Base-by-base conservation (phyloP, 352 stramenopile species). In the Globisporangium emineosum region DNA sequence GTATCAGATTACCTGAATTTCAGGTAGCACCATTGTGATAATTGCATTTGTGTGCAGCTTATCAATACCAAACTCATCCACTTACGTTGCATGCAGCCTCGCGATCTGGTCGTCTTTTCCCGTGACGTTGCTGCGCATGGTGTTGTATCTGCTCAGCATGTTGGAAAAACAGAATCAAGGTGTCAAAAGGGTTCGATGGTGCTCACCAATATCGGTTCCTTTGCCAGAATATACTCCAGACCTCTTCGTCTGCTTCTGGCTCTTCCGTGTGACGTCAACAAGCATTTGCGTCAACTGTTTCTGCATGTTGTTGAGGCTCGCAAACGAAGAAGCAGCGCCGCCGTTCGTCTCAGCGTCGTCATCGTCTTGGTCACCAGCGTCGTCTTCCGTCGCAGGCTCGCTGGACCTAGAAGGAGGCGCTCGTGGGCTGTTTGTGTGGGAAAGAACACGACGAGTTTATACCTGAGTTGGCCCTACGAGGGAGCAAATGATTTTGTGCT, bases 231-330 rank as follows among this genome's bases (percentile, higher is more conserved):
- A 10, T 37, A 9, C 33, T 40, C 33, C 33, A 47, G 40, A 88
- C 69, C 74, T 72, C 55, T 71, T 67, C 35, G 81, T 77, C 63
- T 86, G 78, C 54, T 72, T 79, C 33, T 80, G 59, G 29, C 47
- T 77, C 35, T 62, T 75, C 40, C 63, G 68, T n/a, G 73, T 75
- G 25, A 76, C 71, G 29, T 75, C 72, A 21, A 59, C 63, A 9
- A 85, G 64, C 70, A 83, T 79, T 29, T 68, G 54, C 5, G 77
- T 51, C 45, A 72, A 54, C 63, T 85, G 67, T 27, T 60, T 61
- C 55, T 83, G 65, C 25, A 63, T 69, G 35, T n/a, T 47, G 3
- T 69, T 54, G 25, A 80, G 32, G 32, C 7, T 57, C 33, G n/a
- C 37, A 4, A 55, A 62, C 5, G 61, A 40, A 37, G 30, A 29